Evolutionary conservation across 2,329 filamentous ascomycete species (phyloP), one percentile per base, ranked within the genome.

Genomic region (Aureobasidium subglaciale): DNA sequence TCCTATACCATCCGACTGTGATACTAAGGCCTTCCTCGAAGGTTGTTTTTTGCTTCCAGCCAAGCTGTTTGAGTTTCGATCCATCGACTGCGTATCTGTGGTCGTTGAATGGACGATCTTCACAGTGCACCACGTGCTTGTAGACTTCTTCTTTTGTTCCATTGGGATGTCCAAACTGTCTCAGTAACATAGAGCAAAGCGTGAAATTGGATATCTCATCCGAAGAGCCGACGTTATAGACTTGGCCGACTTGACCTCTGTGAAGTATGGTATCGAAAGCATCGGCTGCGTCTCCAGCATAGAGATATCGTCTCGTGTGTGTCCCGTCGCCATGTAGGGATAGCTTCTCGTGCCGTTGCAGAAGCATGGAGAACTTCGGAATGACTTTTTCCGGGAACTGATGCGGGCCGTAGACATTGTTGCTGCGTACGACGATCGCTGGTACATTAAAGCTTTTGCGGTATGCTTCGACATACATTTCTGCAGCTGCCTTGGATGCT

Each of bases 211-310:
- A 87, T 43, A 91, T 80, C 67, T 91, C 87, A 67, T 90, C 86
- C 58, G 80, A 79, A 0, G 88, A 91, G 41, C 86, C 85, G 9
- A 93, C 86, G 61, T 93, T 93, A 76, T 93, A 93, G 58, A 88
- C 82, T 64, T 90, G 85, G 1, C 87, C 87, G 30, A 87, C 75
- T 48, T 78, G 73, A 18, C 88, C 88, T 63, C 83, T 84, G 76
- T 93, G 88, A 22, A 93, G 78, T 64, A 93, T 90, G 0, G 87
- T 90, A 71, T 93, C 88, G 64, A 92, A 87, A 2, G 87, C 88
- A 65, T 92, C 87, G 4, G 86, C 86, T 2, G 87, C 88, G 66
- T 93, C 88, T 8, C 83, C 85, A 2, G 86, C 88, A 63, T 85
- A 92, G 8, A 93, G 78, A 66, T 91, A 93, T 56, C 87, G 78